These are phyloP conservation scores for Yamagishiella unicocca DNA, from an alignment of 139 green algal genomes.

Conservation along the genomic window DNA sequence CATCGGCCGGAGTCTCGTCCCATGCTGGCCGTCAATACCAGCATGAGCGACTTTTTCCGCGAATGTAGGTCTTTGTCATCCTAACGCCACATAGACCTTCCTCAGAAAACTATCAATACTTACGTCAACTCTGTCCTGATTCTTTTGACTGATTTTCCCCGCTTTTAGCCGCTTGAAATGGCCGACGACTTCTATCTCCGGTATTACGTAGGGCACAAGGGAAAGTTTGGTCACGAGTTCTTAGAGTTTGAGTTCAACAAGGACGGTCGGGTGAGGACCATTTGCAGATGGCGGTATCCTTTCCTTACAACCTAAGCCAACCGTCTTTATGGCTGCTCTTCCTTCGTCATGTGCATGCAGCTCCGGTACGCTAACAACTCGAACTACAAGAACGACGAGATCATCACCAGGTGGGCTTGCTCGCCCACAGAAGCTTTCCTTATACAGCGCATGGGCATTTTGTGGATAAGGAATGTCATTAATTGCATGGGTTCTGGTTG, in stretches of 20 bases:
- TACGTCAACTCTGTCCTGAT: too few relatives aligned
- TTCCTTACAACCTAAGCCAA: neutral
- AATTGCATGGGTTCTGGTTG: too few relatives aligned
- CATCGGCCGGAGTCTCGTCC: too few relatives aligned
- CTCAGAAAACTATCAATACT: too few relatives aligned
- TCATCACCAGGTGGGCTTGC: conserved; percentile 76
- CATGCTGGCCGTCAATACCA: too few relatives aligned
- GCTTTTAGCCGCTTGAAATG: conserved; percentile 28
- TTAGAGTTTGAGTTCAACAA: conserved; percentile 97
- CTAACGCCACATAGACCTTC: too few relatives aligned
- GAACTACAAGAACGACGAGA: conserved; percentile 98
- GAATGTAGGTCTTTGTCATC: too few relatives aligned
- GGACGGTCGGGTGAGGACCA: conserved; percentile 83
- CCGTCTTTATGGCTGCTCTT: neutral
- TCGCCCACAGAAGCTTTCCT: neutral
- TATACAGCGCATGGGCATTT: neutral
- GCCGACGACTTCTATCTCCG: conserved; percentile 93
- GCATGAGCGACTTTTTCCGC: too few relatives aligned
- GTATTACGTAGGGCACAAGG: conserved; percentile 91
- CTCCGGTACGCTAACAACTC: conserved; percentile 98
- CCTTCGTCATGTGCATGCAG: conserved; percentile 61
- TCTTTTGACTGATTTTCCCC: too few relatives aligned
- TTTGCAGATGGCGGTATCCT: neutral
- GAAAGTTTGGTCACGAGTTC: conserved; percentile 96
- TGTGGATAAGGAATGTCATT: neutral